Evolutionary conservation across 164 flowering plant genomes (phyloP).

Genomic region (Euptelea pleiosperma): DNA sequence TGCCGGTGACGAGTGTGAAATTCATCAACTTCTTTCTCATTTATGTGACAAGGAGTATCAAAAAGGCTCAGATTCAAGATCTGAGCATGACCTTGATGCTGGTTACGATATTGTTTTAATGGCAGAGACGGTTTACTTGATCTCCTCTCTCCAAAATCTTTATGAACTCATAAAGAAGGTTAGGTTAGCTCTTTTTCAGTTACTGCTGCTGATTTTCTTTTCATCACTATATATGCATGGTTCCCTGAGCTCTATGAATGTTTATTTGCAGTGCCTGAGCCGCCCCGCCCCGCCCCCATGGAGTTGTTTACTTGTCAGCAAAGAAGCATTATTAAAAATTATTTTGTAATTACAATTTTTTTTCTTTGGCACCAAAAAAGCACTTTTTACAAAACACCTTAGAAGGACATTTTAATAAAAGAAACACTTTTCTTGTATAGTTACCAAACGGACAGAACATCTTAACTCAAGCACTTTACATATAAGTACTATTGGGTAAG

Average conservation of each 20-base stretch:
- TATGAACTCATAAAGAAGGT: conserved; percentile 84
- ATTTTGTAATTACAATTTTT: too few species aligned
- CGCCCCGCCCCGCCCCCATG: conserved; percentile 62
- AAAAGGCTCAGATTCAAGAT: conserved; percentile 10
- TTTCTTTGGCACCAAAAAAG: too few species aligned
- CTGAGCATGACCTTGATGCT: conserved; percentile 19
- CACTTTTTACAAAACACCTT: too few species aligned
- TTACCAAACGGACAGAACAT: too few species aligned
- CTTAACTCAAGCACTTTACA: too few species aligned
- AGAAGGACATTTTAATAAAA: too few species aligned
- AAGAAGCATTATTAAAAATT: conserved; percentile 96
- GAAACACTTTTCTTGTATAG: too few species aligned
- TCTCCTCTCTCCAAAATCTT: conserved; percentile 53
- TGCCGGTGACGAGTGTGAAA: conserved; percentile 84
- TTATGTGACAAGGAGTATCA: conserved; percentile 15
- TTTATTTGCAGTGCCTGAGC: conserved; percentile 53
- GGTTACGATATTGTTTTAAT: conserved; percentile 88
- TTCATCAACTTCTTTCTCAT: conserved; percentile 52
- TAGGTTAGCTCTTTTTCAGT: not conserved
- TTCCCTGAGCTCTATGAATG: conserved; percentile 8
- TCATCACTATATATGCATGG: not conserved
- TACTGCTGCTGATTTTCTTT: conserved; percentile 4
- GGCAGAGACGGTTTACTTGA: conserved; percentile 96
- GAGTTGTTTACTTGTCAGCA: conserved; percentile 82
- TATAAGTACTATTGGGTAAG: too few species aligned